phyloP scores from a whole-genome alignment of 2,329 filamentous ascomycete genomes.

The Huntiella omanensis region DNA sequence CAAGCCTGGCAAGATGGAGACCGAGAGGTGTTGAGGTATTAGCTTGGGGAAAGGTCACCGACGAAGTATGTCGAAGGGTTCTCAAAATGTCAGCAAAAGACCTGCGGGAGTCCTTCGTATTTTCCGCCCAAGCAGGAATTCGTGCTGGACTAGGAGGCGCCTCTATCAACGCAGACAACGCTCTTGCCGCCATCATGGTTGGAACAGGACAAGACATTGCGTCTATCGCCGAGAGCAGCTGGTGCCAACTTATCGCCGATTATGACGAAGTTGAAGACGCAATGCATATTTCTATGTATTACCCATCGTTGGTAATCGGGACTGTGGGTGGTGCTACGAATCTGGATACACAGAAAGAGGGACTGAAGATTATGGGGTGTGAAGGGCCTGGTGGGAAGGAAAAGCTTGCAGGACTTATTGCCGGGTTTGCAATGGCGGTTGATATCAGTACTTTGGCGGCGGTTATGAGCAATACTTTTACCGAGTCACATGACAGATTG shows the following conservation, averaged over 20 bases:
- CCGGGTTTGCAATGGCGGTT: slow-evolving; percentile 1
- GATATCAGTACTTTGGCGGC: slow-evolving; percentile 1
- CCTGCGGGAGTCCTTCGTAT: not conserved
- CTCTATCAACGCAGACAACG: not conserved
- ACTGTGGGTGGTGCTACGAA: slow-evolving; percentile 1
- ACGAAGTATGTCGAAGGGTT: not conserved
- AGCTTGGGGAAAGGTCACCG: slow-evolving; percentile 4
- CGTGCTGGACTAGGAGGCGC: not conserved
- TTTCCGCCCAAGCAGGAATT: not conserved
- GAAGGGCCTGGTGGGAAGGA: not conserved
- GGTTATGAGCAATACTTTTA: not conserved
- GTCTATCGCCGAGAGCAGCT: not conserved
- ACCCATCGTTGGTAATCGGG: not conserved
- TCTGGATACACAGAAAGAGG: not conserved
- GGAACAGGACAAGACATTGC: slow-evolving; percentile 7
- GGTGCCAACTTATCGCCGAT: not conserved
- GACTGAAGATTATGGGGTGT: slow-evolving; percentile 6
- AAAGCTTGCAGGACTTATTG: slow-evolving; percentile 2
- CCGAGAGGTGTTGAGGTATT: slow-evolving; percentile 3
- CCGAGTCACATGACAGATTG: not conserved
- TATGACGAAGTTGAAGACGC: not conserved
- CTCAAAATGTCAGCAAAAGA: not conserved
- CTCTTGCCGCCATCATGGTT: not conserved
- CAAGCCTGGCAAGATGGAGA: not conserved
- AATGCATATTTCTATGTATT: not conserved